A percentile compares a stretch with the other conserved stretches of the same genome.
These are phyloP conservation scores for Zarea fungicola DNA, from an alignment of 2,329 filamentous ascomycete species.

Conservation along the genomic window DNA sequence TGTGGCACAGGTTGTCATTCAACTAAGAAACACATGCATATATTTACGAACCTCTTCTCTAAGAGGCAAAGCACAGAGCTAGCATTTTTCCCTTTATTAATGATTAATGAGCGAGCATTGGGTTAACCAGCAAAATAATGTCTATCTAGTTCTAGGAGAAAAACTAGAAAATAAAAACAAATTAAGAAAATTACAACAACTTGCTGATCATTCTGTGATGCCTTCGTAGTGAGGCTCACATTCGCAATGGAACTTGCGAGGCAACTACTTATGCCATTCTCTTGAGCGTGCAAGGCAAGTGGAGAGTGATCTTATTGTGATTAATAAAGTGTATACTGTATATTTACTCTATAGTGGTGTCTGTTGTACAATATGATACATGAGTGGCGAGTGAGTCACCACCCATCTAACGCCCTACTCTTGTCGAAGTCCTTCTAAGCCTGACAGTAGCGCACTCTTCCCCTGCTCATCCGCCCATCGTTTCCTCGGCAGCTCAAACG, in stretches of 20 bases:
- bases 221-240: no score
- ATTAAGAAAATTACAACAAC: background rate
- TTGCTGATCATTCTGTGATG: no score
- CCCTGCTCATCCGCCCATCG: slow-evolving; percentile 21
- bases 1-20: slow-evolving; percentile 22
- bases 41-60: slow-evolving; percentile 1
- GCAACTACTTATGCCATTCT: no score
- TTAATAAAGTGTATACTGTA: background rate
- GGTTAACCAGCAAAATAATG: background rate
- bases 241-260: no score
- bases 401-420: background rate
- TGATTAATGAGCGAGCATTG: slow-evolving; percentile 11
- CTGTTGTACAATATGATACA: background rate
- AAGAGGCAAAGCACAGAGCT: slow-evolving; percentile 4
- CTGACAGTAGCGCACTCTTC: slow-evolving; percentile 15
- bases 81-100: no score
- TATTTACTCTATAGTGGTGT: background rate
- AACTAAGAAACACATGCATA: background rate
- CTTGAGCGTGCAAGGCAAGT: no score
- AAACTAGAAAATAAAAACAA: background rate
- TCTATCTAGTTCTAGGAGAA: background rate
- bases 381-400: background rate
- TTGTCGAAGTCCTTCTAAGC: slow-evolving; percentile 11
- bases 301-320: no score
- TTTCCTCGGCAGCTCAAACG: slow-evolving; percentile 22